Conservation (phyloP, 768 basidiomycete species). For the Tricholoma saponaceum region DNA sequence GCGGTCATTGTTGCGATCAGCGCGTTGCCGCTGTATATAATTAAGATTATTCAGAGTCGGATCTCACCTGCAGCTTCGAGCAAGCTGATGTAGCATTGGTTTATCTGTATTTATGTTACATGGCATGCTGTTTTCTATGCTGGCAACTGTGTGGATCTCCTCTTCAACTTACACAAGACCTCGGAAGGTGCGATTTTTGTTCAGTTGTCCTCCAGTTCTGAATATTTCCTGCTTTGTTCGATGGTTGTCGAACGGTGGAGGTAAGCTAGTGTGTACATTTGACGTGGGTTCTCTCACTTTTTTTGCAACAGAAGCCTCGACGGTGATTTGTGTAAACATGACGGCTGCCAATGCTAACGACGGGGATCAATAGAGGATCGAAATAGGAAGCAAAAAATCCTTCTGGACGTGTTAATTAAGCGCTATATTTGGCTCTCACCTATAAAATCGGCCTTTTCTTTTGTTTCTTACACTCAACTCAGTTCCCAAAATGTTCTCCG, state of each 20-base stretch:
- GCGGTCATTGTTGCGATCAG: constrained; percentile 93
- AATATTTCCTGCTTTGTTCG: not conserved
- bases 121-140: not conserved
- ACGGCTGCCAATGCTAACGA: not conserved
- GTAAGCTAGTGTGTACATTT: not conserved
- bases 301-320: not conserved
- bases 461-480: not conserved
- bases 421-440: not conserved
- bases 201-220: not conserved
- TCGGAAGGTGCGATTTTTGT: not conserved
- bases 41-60: constrained; percentile 82
- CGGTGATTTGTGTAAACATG: not conserved
- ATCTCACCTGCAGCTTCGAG: constrained; percentile 91
- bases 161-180: not conserved
- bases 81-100: constrained; percentile 62
- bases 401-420: constrained; percentile 3
- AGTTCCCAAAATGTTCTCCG: constrained; percentile 7
- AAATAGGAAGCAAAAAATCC: constrained; percentile 10
- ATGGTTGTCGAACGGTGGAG: too few species aligned
- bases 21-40: constrained; percentile 84
- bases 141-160: not conserved
- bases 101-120: constrained; percentile 5
- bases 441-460: not conserved
- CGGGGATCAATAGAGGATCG: not conserved
- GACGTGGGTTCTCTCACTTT: not conserved